These are phyloP conservation scores for Gentiana straminea DNA, from an alignment of 257 asterid species.

Conservation along the genomic window DNA sequence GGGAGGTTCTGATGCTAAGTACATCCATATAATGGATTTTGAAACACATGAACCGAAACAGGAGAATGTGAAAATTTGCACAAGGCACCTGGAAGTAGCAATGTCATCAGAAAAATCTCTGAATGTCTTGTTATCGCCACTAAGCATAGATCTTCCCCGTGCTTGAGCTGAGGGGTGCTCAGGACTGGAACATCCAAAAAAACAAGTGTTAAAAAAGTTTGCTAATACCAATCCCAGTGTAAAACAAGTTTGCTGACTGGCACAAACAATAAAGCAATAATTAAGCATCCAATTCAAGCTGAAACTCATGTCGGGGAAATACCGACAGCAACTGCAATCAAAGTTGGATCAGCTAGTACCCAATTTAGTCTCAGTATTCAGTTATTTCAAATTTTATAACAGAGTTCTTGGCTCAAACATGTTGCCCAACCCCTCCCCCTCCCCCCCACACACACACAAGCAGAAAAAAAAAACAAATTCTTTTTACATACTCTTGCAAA, in stretches of 20 bases:
- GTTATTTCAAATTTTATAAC: too few relatives aligned
- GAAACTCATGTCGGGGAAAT: background rate
- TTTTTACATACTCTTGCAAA: too few relatives aligned
- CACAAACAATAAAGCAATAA: background rate
- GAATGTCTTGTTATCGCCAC: slow-evolving; percentile 48
- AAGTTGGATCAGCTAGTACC: background rate
- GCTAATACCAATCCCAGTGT: too few relatives aligned
- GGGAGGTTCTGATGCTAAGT: too few relatives aligned
- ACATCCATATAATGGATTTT: too few relatives aligned
- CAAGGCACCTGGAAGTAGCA: slow-evolving; percentile 55
- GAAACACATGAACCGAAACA: too few relatives aligned
- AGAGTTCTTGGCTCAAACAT: too few relatives aligned
- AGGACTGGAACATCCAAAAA: slow-evolving; percentile 39
- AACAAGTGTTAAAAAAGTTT: slow-evolving; percentile 1
- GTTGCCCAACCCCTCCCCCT: background rate
- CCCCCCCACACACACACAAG: too few relatives aligned
- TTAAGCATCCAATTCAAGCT: background rate
- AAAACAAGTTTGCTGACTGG: background rate
- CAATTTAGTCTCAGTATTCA: background rate
- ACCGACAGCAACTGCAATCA: background rate
- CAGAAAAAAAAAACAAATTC: too few relatives aligned
- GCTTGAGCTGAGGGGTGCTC: slow-evolving; percentile 71
- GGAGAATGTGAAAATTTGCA: background rate
- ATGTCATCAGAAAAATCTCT: slow-evolving; percentile 45
- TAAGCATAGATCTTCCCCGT: slow-evolving; percentile 84